Percentiles rank a stretch among this genome's conserved stretches.
Evolutionary conservation across 2,329 filamentous ascomycete genomes (phyloP).

Genomic region (Penicillium brasilianum): DNA sequence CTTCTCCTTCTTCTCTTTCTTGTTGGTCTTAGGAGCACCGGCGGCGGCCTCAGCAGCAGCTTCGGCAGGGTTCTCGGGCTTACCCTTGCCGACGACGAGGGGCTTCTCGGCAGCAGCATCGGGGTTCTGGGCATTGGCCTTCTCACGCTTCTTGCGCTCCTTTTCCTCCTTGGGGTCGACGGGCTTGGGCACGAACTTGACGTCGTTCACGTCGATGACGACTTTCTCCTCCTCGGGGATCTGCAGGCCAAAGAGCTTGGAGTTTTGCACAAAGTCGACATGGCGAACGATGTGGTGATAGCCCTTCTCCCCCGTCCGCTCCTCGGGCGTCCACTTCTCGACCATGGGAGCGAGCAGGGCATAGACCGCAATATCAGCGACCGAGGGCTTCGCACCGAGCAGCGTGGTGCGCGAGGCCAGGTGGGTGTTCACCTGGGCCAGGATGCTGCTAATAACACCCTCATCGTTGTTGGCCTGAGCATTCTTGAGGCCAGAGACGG

Average conservation of each 20-base stretch:
- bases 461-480: constrained; percentile 57
- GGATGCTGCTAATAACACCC: constrained; percentile 64
- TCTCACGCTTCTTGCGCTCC: constrained; percentile 95
- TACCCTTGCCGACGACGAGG: constrained; percentile 46
- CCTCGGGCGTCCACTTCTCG: constrained; percentile 78
- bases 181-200: constrained; percentile 86
- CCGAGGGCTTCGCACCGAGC: constrained; percentile 85
- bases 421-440: constrained; percentile 82
- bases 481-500: constrained; percentile 71
- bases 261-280: constrained; percentile 94
- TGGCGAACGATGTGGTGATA: constrained; percentile 90
- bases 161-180: constrained; percentile 94
- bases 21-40: constrained; percentile 56
- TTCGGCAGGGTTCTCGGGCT: constrained; percentile 53
- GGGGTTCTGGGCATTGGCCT: constrained; percentile 57
- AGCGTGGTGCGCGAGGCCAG: constrained; percentile 87
- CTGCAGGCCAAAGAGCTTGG: constrained; percentile 70
- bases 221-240: constrained; percentile 77
- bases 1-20: constrained; percentile 79
- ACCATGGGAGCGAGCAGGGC: constrained; percentile 76
- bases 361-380: constrained; percentile 85
- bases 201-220: constrained; percentile 74
- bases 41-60: constrained; percentile 53
- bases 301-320: constrained; percentile 87
- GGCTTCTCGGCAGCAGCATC: constrained; percentile 36